These are phyloP conservation scores for Chlamydomonas reinhardtii DNA, from an alignment of 163 green algal species.

Conservation along the genomic window DNA sequence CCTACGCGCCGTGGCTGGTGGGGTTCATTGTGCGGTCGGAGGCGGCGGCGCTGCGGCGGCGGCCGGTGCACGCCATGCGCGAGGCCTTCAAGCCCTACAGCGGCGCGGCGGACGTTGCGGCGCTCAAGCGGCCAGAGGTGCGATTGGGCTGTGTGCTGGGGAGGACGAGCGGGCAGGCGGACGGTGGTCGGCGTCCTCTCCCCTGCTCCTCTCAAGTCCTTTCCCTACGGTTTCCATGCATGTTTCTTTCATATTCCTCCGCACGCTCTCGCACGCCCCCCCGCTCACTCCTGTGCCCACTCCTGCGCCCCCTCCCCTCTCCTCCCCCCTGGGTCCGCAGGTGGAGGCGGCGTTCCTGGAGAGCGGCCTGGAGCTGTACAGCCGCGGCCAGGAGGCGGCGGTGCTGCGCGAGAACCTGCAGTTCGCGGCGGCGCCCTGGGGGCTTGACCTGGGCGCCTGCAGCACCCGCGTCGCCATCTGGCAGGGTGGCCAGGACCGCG, in stretches of 20 bases:
- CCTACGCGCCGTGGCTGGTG: background rate
- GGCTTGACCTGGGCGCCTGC: conserved; percentile 9
- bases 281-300: too few species aligned
- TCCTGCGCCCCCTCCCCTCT: too few species aligned
- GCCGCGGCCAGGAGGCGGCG: conserved; percentile 24
- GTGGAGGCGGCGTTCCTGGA: conserved; percentile 28
- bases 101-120: background rate
- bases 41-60: background rate
- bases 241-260: too few species aligned
- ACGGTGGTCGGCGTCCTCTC: too few species aligned
- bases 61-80: background rate
- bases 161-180: too few species aligned
- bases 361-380: conserved; percentile 34
- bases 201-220: too few species aligned
- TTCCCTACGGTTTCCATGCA: too few species aligned
- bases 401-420: conserved; percentile 14
- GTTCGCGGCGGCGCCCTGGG: conserved; percentile 13
- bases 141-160: too few species aligned
- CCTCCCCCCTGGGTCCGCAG: background rate
- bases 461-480: conserved; percentile 10
- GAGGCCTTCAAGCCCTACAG: conserved; percentile 1
- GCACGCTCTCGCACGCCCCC: too few species aligned
- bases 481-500: conserved; percentile 33
- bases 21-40: background rate
- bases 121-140: conserved; percentile 32